phyloP scores from a whole-genome alignment of 352 stramenopile genomes.

The Phytophthora nicotianae region DNA sequence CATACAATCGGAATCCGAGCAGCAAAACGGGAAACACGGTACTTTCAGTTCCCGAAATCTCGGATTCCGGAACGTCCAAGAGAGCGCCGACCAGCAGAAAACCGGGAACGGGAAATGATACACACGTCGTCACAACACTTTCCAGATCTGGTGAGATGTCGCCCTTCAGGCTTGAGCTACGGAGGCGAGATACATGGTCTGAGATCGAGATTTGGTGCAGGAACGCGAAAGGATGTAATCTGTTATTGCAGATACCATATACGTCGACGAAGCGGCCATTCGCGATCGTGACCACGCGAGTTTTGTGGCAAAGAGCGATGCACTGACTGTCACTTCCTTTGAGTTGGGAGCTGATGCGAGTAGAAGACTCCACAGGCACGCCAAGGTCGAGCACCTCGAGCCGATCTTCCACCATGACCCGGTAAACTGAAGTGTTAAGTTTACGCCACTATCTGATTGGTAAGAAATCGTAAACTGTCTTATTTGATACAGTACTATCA shows the following conservation, averaged over 20 bases:
- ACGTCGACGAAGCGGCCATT: constrained; percentile 63
- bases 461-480: neutral
- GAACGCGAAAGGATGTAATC: constrained; percentile 36
- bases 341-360: neutral
- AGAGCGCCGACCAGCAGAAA: constrained; percentile 50
- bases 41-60: constrained; percentile 4
- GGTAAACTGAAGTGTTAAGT: neutral
- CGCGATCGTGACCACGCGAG: constrained; percentile 45
- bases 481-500: neutral
- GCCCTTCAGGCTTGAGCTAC: neutral
- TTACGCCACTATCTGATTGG: neutral
- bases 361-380: constrained; percentile 22
- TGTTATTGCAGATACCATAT: constrained; percentile 27
- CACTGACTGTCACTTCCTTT: constrained; percentile 26
- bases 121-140: constrained; percentile 35
- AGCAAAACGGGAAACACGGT: constrained; percentile 25
- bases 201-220: constrained; percentile 46
- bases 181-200: constrained; percentile 27
- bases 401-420: constrained; percentile 22
- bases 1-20: constrained; percentile 60
- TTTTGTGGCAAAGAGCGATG: constrained; percentile 43
- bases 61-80: constrained; percentile 17
- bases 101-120: constrained; percentile 44
- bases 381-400: constrained; percentile 27
- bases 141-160: neutral